A percentile compares a stretch with the other conserved stretches of the same genome.
phyloP scores from a whole-genome alignment of 129 eudicot species.

The Deinandra increscens region DNA sequence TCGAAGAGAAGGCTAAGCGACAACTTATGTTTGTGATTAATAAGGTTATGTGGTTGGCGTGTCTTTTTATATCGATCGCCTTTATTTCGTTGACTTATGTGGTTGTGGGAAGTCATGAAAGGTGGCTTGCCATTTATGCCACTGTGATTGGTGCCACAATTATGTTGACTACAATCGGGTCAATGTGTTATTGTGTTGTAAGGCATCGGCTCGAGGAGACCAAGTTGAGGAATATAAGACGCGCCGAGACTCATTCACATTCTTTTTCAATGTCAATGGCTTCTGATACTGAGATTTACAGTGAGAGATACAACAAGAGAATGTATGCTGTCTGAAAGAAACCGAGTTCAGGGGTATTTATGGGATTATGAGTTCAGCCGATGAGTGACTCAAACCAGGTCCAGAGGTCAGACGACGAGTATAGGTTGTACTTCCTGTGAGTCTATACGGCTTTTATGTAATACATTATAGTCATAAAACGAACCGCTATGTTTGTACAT shows the following conservation, averaged over 20 bases:
- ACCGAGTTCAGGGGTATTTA: conserved; percentile 9
- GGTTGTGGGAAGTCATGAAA: conserved; percentile 70
- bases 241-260: conserved; percentile 40
- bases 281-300: conserved; percentile 61
- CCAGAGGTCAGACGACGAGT: neutral
- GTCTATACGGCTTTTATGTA: conserved; percentile 28
- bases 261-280: conserved; percentile 75
- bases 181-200: conserved; percentile 84
- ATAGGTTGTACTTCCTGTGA: conserved; percentile 20
- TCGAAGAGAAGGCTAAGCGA: conserved; percentile 73
- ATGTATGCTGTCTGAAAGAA: conserved; percentile 70
- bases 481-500: conserved; percentile 23
- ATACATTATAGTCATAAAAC: conserved; percentile 8
- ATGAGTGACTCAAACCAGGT: neutral
- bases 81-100: conserved; percentile 75
- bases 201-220: conserved; percentile 64
- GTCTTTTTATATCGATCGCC: conserved; percentile 72
- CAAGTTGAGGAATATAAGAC: conserved; percentile 45
- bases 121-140: conserved; percentile 74
- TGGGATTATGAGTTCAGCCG: conserved; percentile 9
- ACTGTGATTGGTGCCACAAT: conserved; percentile 68
- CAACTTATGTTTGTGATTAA: conserved; percentile 86
- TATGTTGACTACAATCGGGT: conserved; percentile 77
- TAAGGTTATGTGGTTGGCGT: conserved; percentile 93
- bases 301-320: conserved; percentile 61